Percentiles rank a stretch among this genome's conserved stretches.
Conservation (phyloP, 176 grass and related monocot species). For the Chloris gayana region DNA sequence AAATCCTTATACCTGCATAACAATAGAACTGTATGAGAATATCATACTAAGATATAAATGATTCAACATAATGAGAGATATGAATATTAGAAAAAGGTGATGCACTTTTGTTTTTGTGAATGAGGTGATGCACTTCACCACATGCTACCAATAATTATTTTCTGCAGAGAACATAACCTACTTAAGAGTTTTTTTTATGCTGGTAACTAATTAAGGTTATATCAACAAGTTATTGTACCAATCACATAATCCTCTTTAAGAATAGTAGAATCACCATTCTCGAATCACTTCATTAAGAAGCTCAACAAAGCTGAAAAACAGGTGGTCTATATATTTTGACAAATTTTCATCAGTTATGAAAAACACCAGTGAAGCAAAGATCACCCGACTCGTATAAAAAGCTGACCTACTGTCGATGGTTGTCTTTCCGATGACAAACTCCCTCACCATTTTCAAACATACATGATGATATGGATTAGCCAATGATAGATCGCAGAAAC, state of each 20-base stretch:
- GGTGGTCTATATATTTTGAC: background rate
- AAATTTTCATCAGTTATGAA: background rate
- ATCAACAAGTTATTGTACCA: conserved; percentile 1
- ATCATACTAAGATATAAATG: conserved; percentile 10
- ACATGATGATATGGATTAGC: background rate
- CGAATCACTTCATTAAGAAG: conserved; percentile 2
- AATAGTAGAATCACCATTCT: background rate
- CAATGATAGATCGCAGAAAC: too few relatives aligned
- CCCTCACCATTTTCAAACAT: background rate
- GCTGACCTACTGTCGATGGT: background rate
- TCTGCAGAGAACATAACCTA: background rate
- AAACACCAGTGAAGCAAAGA: conserved; percentile 3
- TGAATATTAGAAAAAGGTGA: conserved; percentile 14
- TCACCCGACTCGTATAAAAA: background rate
- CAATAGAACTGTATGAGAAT: conserved; percentile 21
- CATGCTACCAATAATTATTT: conserved; percentile 6
- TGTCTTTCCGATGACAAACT: background rate
- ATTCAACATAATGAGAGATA: conserved; percentile 29
- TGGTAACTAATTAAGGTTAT: conserved; percentile 4
- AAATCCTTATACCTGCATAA: conserved; percentile 86
- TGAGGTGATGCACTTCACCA: background rate
- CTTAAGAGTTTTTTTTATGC: conserved; percentile 1
- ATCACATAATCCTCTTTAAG: background rate
- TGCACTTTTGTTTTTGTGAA: too few relatives aligned
- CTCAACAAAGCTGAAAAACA: conserved; percentile 1